Percentiles rank a stretch among this genome's conserved stretches.
These are phyloP conservation scores for Bidens hawaiensis DNA, from an alignment of 140 eudicot species.

Conservation along the genomic window DNA sequence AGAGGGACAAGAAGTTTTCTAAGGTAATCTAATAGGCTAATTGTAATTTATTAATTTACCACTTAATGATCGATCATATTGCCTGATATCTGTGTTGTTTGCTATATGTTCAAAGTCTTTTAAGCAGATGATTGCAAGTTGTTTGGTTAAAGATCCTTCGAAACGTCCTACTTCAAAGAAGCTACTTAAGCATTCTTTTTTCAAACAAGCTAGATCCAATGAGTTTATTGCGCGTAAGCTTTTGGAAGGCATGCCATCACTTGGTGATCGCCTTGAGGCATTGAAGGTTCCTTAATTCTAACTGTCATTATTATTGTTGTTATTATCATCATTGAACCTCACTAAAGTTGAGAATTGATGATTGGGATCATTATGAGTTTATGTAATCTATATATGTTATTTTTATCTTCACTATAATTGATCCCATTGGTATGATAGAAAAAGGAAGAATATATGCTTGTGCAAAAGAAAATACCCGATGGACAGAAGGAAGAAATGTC, in stretches of 20 bases:
- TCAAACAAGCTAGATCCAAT: slow-evolving; percentile 85
- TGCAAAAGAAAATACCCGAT: slow-evolving; percentile 93
- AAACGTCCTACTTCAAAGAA: slow-evolving; percentile 87
- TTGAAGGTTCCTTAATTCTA: slow-evolving; percentile 50
- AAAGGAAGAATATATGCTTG: slow-evolving; percentile 98
- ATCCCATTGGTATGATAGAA: slow-evolving; percentile 35
- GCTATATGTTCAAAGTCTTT: slow-evolving; percentile 52
- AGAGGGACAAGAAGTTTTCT: slow-evolving; percentile 84
- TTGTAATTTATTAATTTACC: neutral
- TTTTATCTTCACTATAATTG: neutral
- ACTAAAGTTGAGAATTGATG: neutral
- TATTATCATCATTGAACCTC: neutral
- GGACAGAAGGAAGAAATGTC: slow-evolving; percentile 98
- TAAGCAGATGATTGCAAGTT: slow-evolving; percentile 99
- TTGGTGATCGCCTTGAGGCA: slow-evolving; percentile 87
- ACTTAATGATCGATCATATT: neutral
- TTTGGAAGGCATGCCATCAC: slow-evolving; percentile 81
- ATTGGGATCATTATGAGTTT: neutral
- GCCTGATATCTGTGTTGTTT: slow-evolving; percentile 6
- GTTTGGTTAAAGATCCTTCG: slow-evolving; percentile 91
- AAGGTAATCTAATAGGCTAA: slow-evolving; percentile 43
- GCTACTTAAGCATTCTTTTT: slow-evolving; percentile 81
- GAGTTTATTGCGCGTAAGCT: slow-evolving; percentile 74
- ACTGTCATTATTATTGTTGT: neutral
- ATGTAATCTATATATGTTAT: slow-evolving; percentile 7